These are phyloP conservation scores for Yarrowia deformans DNA, from an alignment of 805 yeast species.

Conservation along the genomic window DNA sequence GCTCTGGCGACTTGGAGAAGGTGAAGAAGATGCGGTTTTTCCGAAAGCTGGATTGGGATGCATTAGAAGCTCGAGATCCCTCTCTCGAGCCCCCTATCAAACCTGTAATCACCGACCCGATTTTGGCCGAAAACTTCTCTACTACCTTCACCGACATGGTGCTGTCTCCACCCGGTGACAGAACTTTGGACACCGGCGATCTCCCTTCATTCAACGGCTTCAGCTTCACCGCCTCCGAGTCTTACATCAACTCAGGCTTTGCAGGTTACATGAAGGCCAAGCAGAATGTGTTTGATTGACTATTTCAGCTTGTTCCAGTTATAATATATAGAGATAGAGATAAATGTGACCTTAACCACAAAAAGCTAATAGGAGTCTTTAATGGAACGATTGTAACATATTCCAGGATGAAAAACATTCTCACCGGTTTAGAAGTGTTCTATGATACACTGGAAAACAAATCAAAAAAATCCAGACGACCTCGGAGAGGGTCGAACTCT, in stretches of 20 bases:
- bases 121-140: constrained; percentile 84
- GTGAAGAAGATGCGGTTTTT: constrained; percentile 76
- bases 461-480: constrained; percentile 43
- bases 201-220: constrained; percentile 32
- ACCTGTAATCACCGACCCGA: constrained; percentile 84
- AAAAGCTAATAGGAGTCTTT: not conserved
- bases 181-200: constrained; percentile 1
- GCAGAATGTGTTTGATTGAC: constrained; percentile 32
- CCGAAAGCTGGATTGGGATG: constrained; percentile 75
- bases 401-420: too few species aligned
- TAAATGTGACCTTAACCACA: not conserved
- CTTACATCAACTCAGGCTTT: constrained; percentile 34
- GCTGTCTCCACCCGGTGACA: constrained; percentile 46
- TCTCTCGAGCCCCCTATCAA: constrained; percentile 72
- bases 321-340: constrained; percentile 37
- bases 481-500: constrained; percentile 36
- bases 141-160: constrained; percentile 75
- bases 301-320: not conserved
- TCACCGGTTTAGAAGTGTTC: too few species aligned
- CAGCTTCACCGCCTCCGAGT: constrained; percentile 31
- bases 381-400: too few species aligned
- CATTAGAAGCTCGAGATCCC: constrained; percentile 58
- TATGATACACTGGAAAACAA: too few species aligned
- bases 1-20: constrained; percentile 61
- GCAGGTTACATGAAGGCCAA: constrained; percentile 35